Percentiles rank a stretch among this genome's conserved stretches.
Evolutionary conservation across 2,329 filamentous ascomycete genomes (phyloP).

Genomic region (Penicillium capsulatum): DNA sequence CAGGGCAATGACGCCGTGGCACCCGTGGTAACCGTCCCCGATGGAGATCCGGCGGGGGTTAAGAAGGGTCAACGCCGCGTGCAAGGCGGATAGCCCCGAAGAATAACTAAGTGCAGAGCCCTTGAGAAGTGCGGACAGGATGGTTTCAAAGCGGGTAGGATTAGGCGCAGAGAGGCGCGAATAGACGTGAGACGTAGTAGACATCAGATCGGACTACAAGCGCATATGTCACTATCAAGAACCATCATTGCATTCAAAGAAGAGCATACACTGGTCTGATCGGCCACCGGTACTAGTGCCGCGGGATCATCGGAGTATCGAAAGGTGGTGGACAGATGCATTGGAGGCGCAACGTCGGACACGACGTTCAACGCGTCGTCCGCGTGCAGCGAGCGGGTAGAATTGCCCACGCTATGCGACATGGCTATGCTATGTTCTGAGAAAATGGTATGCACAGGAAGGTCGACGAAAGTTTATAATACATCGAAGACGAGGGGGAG

Average conservation of each 20-base stretch:
- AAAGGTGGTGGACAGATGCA: slow-evolving; percentile 90
- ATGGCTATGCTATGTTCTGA: slow-evolving; percentile 26
- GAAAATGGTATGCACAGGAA: slow-evolving; percentile 18
- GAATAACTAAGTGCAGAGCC: slow-evolving; percentile 68
- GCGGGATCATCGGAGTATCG: slow-evolving; percentile 71
- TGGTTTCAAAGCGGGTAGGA: slow-evolving; percentile 75
- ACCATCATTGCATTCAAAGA: not conserved
- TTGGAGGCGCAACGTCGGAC: slow-evolving; percentile 76
- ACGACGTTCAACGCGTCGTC: slow-evolving; percentile 72
- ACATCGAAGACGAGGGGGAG: slow-evolving; percentile 13
- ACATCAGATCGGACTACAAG: slow-evolving; percentile 18
- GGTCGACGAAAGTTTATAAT: slow-evolving; percentile 10
- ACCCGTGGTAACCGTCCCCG: slow-evolving; percentile 85
- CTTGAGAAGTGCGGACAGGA: slow-evolving; percentile 69
- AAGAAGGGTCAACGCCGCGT: slow-evolving; percentile 77
- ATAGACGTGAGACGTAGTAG: slow-evolving; percentile 63
- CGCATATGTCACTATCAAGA: not conserved
- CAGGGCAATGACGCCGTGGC: slow-evolving; percentile 75
- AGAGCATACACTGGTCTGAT: slow-evolving; percentile 51
- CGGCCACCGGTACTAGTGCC: slow-evolving; percentile 51
- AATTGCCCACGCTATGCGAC: slow-evolving; percentile 41
- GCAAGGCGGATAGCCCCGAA: slow-evolving; percentile 82
- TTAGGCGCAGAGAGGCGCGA: slow-evolving; percentile 76
- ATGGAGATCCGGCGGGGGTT: slow-evolving; percentile 82
- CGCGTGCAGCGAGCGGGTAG: slow-evolving; percentile 74